These are phyloP conservation scores for Monosporascus sp. DNA, from an alignment of 2,329 filamentous ascomycete genomes.

Conservation along the genomic window DNA sequence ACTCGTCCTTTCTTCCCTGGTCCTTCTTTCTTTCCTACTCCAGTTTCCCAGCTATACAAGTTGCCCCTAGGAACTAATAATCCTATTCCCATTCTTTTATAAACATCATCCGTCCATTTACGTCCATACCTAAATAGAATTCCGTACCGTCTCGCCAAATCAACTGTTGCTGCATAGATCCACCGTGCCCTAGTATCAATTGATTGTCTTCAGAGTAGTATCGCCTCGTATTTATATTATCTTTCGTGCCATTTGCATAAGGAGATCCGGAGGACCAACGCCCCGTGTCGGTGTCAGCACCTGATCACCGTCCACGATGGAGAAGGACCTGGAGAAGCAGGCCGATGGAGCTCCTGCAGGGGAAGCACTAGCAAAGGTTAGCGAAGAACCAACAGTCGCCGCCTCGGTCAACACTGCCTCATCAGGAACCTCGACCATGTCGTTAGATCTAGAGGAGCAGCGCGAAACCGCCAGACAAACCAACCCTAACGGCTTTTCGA, in stretches of 20 bases:
- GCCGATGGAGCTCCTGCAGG: background rate
- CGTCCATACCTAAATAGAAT: background rate
- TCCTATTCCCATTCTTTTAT: background rate
- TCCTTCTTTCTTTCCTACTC: background rate
- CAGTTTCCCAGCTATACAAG: background rate
- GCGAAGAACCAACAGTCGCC: background rate
- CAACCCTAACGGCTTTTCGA: slow-evolving; percentile 44
- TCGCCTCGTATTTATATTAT: too few species aligned
- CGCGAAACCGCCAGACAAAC: slow-evolving; percentile 35
- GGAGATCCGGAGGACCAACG: too few species aligned
- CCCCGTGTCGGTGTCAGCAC: background rate
- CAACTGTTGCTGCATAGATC: too few species aligned
- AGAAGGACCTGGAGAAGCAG: slow-evolving; percentile 5
- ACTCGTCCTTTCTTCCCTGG: background rate
- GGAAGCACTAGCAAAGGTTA: background rate
- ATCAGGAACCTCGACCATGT: slow-evolving; percentile 11
- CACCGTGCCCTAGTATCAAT: too few species aligned
- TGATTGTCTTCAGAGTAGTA: too few species aligned
- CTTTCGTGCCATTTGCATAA: too few species aligned
- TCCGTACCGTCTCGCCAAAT: too few species aligned
- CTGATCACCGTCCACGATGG: background rate
- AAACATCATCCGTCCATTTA: background rate
- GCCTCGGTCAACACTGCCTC: slow-evolving; percentile 14
- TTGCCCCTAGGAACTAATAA: background rate
- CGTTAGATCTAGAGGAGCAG: slow-evolving; percentile 29